Evolutionary conservation across 352 stramenopile species (phyloP).

Genomic region (Hyaloperonospora arabidopsidis): DNA sequence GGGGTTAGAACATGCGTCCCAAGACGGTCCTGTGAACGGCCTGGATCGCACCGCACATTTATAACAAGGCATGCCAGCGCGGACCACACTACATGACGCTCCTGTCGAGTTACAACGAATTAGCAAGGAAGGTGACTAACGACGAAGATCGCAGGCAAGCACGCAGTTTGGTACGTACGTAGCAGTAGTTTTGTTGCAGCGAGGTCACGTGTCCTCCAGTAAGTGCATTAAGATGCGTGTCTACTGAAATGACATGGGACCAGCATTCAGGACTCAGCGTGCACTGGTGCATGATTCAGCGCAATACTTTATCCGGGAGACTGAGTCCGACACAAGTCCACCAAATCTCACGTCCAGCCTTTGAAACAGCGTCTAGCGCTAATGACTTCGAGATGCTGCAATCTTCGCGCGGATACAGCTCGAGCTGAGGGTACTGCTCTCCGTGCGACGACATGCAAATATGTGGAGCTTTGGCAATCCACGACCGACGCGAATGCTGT

Average conservation of each 20-base stretch:
- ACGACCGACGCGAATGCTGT: constrained; percentile 55
- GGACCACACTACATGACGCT: no score
- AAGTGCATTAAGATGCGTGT: constrained; percentile 2
- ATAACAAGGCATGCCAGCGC: constrained; percentile 16
- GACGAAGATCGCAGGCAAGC: constrained; percentile 3
- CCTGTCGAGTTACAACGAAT: no score
- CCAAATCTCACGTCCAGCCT: neutral
- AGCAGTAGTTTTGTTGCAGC: constrained; percentile 10
- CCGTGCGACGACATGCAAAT: constrained; percentile 72
- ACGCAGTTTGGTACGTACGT: constrained; percentile 13
- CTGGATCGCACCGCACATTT: constrained; percentile 25
- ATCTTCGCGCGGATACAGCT: constrained; percentile 73
- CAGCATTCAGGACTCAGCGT: no score
- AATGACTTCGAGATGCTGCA: constrained; percentile 20
- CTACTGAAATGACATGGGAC: neutral
- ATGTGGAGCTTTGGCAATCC: constrained; percentile 55
- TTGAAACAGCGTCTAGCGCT: neutral
- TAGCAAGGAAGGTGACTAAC: no score
- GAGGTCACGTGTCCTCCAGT: constrained; percentile 4
- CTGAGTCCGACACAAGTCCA: neutral
- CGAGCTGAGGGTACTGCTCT: constrained; percentile 78
- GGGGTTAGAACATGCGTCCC: constrained; percentile 24
- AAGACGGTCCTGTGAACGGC: constrained; percentile 11
- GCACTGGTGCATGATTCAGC: no score
- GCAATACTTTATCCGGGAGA: no score